phyloP scores from a whole-genome alignment of 2,329 filamentous ascomycete genomes.

The Mycogone perniciosa region DNA sequence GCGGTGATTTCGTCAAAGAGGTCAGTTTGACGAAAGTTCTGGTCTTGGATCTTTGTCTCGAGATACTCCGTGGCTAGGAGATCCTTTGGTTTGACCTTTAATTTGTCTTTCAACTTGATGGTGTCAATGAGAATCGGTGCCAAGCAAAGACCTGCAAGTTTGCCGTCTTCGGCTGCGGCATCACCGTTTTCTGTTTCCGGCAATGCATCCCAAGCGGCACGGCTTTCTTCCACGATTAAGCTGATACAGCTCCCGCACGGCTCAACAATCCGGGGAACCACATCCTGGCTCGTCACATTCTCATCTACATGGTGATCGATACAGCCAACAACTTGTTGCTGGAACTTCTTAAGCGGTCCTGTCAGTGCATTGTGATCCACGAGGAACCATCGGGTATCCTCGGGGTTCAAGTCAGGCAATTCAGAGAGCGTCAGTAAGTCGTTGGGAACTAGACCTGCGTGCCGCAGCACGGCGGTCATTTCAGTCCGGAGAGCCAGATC shows the following conservation, averaged over 20 bases:
- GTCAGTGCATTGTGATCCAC: constrained; percentile 76
- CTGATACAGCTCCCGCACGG: constrained; percentile 68
- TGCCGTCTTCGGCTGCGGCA: constrained; percentile 39
- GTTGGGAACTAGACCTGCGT: constrained; percentile 49
- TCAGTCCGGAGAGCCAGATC: constrained; percentile 70
- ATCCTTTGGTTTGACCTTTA: constrained; percentile 62
- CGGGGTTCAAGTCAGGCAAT: constrained; percentile 42
- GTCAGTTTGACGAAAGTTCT: constrained; percentile 42
- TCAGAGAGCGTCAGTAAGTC: constrained; percentile 59
- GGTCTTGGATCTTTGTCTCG: constrained; percentile 39
- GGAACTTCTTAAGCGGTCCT: constrained; percentile 51
- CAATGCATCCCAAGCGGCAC: constrained; percentile 51
- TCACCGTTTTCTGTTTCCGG: constrained; percentile 21
- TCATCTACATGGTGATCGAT: constrained; percentile 81
- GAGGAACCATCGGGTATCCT: constrained; percentile 62
- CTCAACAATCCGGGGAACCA: constrained; percentile 54
- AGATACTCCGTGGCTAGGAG: constrained; percentile 51
- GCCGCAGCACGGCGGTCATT: constrained; percentile 57
- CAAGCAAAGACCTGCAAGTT: constrained; percentile 61
- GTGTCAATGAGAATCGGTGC: constrained; percentile 72
- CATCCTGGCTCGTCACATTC: constrained; percentile 39
- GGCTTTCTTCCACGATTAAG: constrained; percentile 56
- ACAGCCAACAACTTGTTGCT: constrained; percentile 51
- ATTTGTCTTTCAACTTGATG: constrained; percentile 51
- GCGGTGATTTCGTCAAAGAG: constrained; percentile 55